Base-by-base conservation (phyloP, 1,139 yeast genomes). In the Kodamaea suecica region DNA sequence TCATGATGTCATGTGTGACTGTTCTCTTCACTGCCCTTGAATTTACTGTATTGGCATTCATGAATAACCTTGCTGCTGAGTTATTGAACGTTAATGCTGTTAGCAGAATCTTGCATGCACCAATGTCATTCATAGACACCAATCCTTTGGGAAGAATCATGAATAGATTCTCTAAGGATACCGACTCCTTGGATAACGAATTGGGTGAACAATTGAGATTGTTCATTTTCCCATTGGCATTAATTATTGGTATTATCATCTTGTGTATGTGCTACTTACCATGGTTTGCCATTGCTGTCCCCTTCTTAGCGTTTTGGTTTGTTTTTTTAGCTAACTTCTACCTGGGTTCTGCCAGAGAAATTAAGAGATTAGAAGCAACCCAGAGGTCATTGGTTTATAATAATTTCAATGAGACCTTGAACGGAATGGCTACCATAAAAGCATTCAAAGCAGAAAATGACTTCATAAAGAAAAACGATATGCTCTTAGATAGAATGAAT, bases 161-260 rank as follows among this genome's bases (percentile, higher is more conserved):
- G 49, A 68, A 68, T 52, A 53, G 90, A 83, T 38, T 95, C 45
- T 67, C 73, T 6, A 68, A 66, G 45, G 75, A 70, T 47, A 68
- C 74, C 7, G 75, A 70, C 47, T 59, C 70, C 7, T 61, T 70
- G 44, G 75, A 69, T 47, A 68, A 68, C 44, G 74, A 67, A 47
- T 58, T 68, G 42, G 69, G 72, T 23, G 74, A 69, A 40, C 73
- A 68, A 41, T 50, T 66, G 49, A 57, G 73, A 39, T 59, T 66
- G 37, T 63, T 68, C 38, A 47, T 67, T 10, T 67, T 64, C 48
- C 66, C 72, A 10, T 47, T 66, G 36, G 69, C 69, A 7, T 56
- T 57, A 16, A 64, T 68, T 33, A 56, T 66, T 42, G 76, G 74
- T 35, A 62, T 68, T 38, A 45, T 66, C 30, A 59, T 70, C 31